Base-by-base conservation (phyloP, 2,329 filamentous ascomycete species). In the Xylaria polymorpha region DNA sequence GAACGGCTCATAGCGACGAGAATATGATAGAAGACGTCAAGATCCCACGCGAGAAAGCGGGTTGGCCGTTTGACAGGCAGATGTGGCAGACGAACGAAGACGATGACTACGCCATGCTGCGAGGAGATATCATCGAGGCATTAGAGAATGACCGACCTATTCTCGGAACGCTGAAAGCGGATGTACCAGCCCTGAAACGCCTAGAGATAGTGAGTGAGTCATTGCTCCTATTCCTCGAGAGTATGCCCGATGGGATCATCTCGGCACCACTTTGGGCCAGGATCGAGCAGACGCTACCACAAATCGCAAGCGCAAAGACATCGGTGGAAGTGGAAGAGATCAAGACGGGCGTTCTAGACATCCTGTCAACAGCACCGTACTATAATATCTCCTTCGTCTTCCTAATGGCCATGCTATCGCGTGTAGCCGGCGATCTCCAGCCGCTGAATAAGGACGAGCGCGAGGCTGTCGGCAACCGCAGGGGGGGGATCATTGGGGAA, bases 311-410 rank as follows among this genome's bases (percentile, higher is more conserved):
- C 37, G 63, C 60, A 0, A 75, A 75, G 48, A 70, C 73, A 2
- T 15, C 70, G 1, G 63, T 66, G 2, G 73, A 77, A 37, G 61
- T 71, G 0, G 81, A 86, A 22, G 81, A 86, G 44, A 81, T 83
- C 73, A 88, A 87, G 76, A 80, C 80, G 0, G 77, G 81, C 3
- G 79, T 96, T 1, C 87, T 97, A 5, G 94, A 98, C 73, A 86
- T 91, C 1, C 85, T 98, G 1, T 87, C 91, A 0, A 83, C 87
- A 1, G 86, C 88, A 0, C 92, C 94, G 0, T 91, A 91, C 59
- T 92, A 97, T 80, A 96, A 94, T 77, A 94, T 97, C 64, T 92
- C 92, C 0, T 97, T 98, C 76, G 92, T 97, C 1, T 94, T 98
- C 72, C 83, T 98, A 18, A 93, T 91, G 0, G 90, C 92, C 9